Evolutionary conservation across 2,329 filamentous ascomycete species (phyloP).

Genomic region (Microdochium bolleyi): DNA sequence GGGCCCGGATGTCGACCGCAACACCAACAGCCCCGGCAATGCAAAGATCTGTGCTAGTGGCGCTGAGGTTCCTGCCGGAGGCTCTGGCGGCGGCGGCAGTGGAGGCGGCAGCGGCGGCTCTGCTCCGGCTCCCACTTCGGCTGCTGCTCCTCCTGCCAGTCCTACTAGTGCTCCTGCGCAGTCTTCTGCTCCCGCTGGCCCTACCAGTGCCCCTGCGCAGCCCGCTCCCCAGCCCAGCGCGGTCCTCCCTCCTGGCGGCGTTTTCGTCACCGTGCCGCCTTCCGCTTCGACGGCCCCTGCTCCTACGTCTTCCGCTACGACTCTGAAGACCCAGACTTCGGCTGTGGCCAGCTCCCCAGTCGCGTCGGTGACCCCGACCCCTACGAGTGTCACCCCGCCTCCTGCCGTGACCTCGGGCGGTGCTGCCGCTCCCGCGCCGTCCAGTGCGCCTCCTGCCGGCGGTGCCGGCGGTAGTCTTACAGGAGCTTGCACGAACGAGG

Average conservation of each 20-base stretch:
- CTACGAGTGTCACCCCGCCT: neutral
- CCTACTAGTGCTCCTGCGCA: slow-evolving; percentile 1
- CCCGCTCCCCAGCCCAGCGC: slow-evolving; percentile 11
- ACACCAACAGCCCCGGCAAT: slow-evolving; percentile 23
- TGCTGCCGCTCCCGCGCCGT: slow-evolving; percentile 6
- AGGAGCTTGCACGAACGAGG: slow-evolving; percentile 40
- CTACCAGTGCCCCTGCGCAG: slow-evolving; percentile 11
- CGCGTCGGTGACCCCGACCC: slow-evolving; percentile 9
- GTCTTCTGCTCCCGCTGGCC: slow-evolving; percentile 1
- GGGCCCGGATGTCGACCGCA: slow-evolving; percentile 43
- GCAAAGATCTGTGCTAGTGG: slow-evolving; percentile 15
- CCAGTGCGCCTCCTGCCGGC: slow-evolving; percentile 2
- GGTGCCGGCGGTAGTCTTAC: slow-evolving; percentile 10
- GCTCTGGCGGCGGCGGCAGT: slow-evolving; percentile 18
- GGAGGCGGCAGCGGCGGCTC: slow-evolving; percentile 16
- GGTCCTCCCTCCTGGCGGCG: slow-evolving; percentile 22
- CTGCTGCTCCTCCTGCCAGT: slow-evolving; percentile 9
- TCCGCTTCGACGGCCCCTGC: slow-evolving; percentile 10
- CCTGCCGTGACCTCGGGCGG: slow-evolving; percentile 9
- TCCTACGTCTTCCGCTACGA: slow-evolving; percentile 6
- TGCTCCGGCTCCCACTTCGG: slow-evolving; percentile 9
- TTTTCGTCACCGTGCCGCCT: slow-evolving; percentile 28
- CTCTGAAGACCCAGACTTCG: slow-evolving; percentile 4
- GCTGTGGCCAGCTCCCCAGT: slow-evolving; percentile 6
- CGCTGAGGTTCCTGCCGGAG: slow-evolving; percentile 12